phyloP scores from a whole-genome alignment of 1,139 yeast species.

The Petasospora rhodanensis region DNA sequence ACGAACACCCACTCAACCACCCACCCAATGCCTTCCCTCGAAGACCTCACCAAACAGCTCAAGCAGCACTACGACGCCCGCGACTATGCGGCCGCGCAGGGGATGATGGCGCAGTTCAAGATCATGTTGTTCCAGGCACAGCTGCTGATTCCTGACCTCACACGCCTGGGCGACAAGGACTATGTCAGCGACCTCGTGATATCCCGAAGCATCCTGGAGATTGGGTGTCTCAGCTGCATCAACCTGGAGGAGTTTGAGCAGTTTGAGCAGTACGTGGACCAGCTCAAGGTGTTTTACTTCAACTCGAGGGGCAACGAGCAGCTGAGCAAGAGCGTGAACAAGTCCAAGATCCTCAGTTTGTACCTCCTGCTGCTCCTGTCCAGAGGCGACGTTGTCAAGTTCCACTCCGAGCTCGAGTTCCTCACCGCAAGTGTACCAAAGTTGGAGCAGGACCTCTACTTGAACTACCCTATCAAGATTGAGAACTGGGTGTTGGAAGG shows the following conservation, averaged over 20 bases:
- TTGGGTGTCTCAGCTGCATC: conserved; percentile 78
- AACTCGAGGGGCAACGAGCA: conserved; percentile 31
- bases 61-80: conserved; percentile 57
- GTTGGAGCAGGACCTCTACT: conserved; percentile 52
- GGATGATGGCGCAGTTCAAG: conserved; percentile 66
- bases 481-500: conserved; percentile 98
- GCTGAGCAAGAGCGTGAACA: conserved; percentile 56
- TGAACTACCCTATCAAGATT: conserved; percentile 80
- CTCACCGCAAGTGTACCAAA: conserved; percentile 48
- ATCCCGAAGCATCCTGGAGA: conserved; percentile 77
- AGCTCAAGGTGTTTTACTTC: conserved; percentile 71
- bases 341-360: conserved; percentile 73
- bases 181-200: conserved; percentile 65
- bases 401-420: conserved; percentile 84
- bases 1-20: too few species aligned
- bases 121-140: conserved; percentile 74
- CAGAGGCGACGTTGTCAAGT: conserved; percentile 79
- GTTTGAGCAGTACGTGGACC: conserved; percentile 70
- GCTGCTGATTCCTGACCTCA: conserved; percentile 63
- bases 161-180: conserved; percentile 32
- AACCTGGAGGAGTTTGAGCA: conserved; percentile 56
- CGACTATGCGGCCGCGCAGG: conserved; percentile 57
- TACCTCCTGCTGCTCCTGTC: conserved; percentile 73
- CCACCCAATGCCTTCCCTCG: conserved; percentile 33
- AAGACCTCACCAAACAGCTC: conserved; percentile 60